Percentiles rank a stretch among this genome's conserved stretches.
These are phyloP conservation scores for Ustanciosporium gigantosporum DNA, from an alignment of 1,284 basidiomycete species.

Conservation along the genomic window DNA sequence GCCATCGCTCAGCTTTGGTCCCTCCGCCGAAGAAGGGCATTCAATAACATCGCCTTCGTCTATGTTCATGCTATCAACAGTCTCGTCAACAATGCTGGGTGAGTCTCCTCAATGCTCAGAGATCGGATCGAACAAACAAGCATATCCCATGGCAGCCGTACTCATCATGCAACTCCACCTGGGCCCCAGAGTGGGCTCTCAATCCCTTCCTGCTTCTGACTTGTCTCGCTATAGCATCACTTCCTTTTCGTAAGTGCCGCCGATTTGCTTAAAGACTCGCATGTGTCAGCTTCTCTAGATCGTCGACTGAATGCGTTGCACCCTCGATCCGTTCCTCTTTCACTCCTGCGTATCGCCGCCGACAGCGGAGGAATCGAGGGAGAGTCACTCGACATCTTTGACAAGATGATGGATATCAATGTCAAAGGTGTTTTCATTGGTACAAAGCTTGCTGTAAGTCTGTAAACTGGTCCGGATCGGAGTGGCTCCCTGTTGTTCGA, in stretches of 20 bases:
- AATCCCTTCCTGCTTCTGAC: too few species aligned
- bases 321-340: neutral
- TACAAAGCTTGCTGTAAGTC: slow-evolving; percentile 17
- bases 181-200: too few species aligned
- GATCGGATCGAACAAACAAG: too few species aligned
- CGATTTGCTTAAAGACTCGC: neutral
- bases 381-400: slow-evolving; percentile 24
- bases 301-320: too few species aligned
- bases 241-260: slow-evolving; percentile 1
- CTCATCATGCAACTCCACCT: too few species aligned
- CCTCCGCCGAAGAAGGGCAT: too few species aligned
- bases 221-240: slow-evolving; percentile 1
- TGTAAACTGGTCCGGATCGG: too few species aligned
- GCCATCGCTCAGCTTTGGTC: neutral
- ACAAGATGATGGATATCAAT: slow-evolving; percentile 37
- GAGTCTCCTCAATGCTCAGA: neutral
- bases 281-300: too few species aligned
- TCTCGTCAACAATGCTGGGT: slow-evolving; percentile 33
- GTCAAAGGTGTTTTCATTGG: slow-evolving; percentile 36
- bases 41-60: neutral
- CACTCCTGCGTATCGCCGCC: slow-evolving; percentile 7
- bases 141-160: too few species aligned
- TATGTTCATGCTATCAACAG: slow-evolving; percentile 2
- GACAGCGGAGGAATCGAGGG: slow-evolving; percentile 30
- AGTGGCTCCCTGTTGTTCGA: neutral